These are phyloP conservation scores for Amphibolis antarctica DNA, from an alignment of 106 monocot genomes.

Conservation along the genomic window DNA sequence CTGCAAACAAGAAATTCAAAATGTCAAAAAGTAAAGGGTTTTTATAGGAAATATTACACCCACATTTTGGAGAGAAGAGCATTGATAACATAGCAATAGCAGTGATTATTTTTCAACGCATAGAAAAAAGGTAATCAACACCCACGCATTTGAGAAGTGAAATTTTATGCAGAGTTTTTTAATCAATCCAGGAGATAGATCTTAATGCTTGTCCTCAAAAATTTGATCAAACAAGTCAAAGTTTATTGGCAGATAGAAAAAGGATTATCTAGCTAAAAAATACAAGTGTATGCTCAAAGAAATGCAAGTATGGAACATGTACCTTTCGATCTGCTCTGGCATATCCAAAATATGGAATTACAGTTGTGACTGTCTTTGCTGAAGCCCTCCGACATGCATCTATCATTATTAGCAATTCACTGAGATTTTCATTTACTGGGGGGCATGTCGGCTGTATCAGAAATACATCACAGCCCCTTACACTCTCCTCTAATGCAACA, in stretches of 20 bases:
- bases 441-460: slow-evolving; percentile 45
- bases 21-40: not conserved
- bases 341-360: slow-evolving; percentile 57
- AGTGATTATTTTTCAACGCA: too few species aligned
- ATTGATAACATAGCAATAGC: too few species aligned
- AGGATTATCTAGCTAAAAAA: too few species aligned
- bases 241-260: too few species aligned
- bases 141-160: too few species aligned
- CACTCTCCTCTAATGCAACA: slow-evolving; percentile 43
- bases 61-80: too few species aligned
- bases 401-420: slow-evolving; percentile 44
- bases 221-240: too few species aligned
- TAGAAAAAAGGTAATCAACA: too few species aligned
- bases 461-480: slow-evolving; percentile 45
- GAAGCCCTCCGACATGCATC: slow-evolving; percentile 55
- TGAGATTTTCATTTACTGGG: slow-evolving; percentile 44
- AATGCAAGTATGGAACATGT: not conserved
- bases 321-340: slow-evolving; percentile 53
- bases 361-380: slow-evolving; percentile 35
- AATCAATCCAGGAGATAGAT: too few species aligned
- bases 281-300: not conserved
- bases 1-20: slow-evolving; percentile 13
- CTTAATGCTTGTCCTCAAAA: too few species aligned
- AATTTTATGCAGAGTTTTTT: too few species aligned
- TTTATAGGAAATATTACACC: not conserved